Evolutionary conservation across 2,329 filamentous ascomycete genomes (phyloP), one percentile per base, ranked within the genome.

Genomic region (Phialophora tarda): DNA sequence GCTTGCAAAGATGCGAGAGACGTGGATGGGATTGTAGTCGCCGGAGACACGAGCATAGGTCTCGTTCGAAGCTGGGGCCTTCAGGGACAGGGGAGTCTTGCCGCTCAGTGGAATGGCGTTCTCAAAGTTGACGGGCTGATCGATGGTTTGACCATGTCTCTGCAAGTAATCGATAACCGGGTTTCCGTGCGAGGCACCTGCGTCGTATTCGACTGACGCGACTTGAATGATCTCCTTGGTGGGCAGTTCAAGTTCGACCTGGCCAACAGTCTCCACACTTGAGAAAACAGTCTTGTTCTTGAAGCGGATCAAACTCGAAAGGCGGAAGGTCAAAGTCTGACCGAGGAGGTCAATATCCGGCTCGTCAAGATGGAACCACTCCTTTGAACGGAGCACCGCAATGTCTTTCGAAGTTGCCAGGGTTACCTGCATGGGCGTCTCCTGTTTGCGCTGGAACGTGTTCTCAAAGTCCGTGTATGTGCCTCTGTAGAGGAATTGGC

Each of bases 21-120:
- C 95, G 84, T 99, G 95, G 69, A 99, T 99, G 26, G 95, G 95
- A 81, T 99, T 99, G 86, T 93, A 99, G 78, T 99, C 95, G 55
- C 95, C 95, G 59, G 96, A 99, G 21, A 99, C 95, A 72, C 93
- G 91, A 69, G 95, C 96, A 75, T 99, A 99, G 32, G 92, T 97
- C 84, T 99, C 95, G 81, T 99, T 99, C 64, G 93, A 97, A 21
- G 93, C 90, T 63, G 95, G 95, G 6, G 95, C 94, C 76, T 93
- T 93, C 61, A 99, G 85, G 71, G 90, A 88, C 68, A 99, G 85
- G 60, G 93, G 92, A 1, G 90, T 91, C 84, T 93, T 97, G 74
- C 95, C 94, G 75, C 91, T 96, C 57, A 99, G 86, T 47, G 95
- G 95, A 72, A 99, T 99, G 17, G 95, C 86, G 80, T 99, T 97